Conservation (phyloP, 2,329 filamentous ascomycete species). For the Hymenoscyphus fructigenus region DNA sequence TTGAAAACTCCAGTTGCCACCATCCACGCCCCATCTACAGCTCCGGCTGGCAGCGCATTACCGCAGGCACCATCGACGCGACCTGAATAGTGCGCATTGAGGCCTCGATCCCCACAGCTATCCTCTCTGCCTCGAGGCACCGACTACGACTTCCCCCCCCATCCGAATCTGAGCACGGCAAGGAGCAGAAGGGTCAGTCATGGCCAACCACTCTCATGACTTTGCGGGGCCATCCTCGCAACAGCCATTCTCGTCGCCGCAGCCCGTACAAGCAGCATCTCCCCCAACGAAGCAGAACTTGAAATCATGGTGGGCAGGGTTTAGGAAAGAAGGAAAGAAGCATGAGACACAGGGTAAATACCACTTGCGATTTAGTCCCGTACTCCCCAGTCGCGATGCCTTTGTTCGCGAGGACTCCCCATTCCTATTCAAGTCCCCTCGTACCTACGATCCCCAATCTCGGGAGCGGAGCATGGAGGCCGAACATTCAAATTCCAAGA, state of each 20-base stretch:
- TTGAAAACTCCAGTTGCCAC: background rate
- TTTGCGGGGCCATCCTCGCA: conserved; percentile 28
- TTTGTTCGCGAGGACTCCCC: background rate
- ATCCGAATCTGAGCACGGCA: conserved; percentile 14
- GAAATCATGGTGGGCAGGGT: conserved; percentile 96
- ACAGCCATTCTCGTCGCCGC: conserved; percentile 31
- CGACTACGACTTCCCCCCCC: background rate
- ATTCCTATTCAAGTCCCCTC: conserved; percentile 9
- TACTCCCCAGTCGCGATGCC: background rate
- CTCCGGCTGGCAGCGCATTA: background rate
- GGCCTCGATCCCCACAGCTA: conserved; percentile 9
- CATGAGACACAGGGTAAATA: conserved; percentile 55
- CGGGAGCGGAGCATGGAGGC: conserved; percentile 7
- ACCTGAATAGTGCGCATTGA: background rate
- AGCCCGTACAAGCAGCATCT: conserved; percentile 49
- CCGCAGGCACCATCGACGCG: background rate
- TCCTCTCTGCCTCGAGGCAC: conserved; percentile 5
- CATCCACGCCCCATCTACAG: background rate
- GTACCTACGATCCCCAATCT: conserved; percentile 3
- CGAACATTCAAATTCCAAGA: background rate
- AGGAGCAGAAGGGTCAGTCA: conserved; percentile 20
- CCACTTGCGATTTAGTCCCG: conserved; percentile 1
- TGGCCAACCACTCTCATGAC: conserved; percentile 31
- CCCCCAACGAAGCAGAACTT: conserved; percentile 84
- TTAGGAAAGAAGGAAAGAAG: conserved; percentile 68